Percentiles rank a stretch among this genome's conserved stretches.
phyloP scores from a whole-genome alignment of 208 protist species.

The Acanthamoeba castellanii region DNA sequence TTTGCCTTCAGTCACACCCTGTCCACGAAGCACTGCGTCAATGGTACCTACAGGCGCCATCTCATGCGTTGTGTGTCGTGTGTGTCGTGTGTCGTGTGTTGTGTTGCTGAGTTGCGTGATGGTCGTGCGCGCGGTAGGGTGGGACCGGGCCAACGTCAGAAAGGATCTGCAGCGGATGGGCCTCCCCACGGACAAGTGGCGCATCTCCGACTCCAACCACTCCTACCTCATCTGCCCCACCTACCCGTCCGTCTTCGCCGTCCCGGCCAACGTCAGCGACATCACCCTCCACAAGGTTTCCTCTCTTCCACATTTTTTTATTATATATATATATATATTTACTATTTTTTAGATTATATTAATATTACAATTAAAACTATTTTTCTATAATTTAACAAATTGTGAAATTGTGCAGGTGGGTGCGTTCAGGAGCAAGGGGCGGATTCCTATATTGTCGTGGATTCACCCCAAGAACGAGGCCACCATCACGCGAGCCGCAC shows the following conservation, averaged over 20 bases:
- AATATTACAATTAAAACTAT: no score
- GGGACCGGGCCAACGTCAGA: constrained; percentile 9
- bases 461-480: constrained; percentile 72
- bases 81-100: no score
- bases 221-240: constrained; percentile 49
- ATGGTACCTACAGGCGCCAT: not conserved
- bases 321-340: not conserved
- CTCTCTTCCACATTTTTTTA: not conserved
- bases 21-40: not conserved
- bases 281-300: constrained; percentile 19
- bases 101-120: not conserved
- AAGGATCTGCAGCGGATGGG: constrained; percentile 25
- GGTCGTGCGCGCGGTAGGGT: not conserved
- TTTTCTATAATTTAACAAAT: no score
- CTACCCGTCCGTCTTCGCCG: constrained; percentile 50
- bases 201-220: constrained; percentile 8
- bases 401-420: not conserved
- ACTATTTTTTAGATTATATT: not conserved
- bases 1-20: constrained; percentile 53
- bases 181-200: constrained; percentile 58
- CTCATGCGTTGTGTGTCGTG: not conserved
- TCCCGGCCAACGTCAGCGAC: constrained; percentile 7
- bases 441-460: constrained; percentile 63
- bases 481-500: constrained; percentile 89
- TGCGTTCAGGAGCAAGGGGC: constrained; percentile 54